phyloP scores from a whole-genome alignment of 768 basidiomycete species.

The Leccinum ochraceum region DNA sequence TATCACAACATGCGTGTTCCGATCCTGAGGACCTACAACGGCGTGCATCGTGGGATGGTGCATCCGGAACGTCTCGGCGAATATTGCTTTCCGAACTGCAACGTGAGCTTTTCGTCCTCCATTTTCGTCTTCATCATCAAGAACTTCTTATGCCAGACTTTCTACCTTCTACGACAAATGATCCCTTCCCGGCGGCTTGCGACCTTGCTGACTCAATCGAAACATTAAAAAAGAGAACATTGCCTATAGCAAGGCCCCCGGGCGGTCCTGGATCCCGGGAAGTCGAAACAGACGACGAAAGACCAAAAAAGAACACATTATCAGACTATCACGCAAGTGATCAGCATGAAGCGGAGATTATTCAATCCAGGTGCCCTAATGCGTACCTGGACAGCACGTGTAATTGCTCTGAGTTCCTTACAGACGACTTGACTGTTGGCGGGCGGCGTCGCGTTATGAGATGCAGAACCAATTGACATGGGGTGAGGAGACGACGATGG shows the following conservation, averaged over 20 bases:
- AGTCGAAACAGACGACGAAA: too few species aligned
- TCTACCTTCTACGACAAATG: conserved; percentile 90
- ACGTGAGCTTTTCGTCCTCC: conserved; percentile 47
- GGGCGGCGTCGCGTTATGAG: conserved; percentile 23
- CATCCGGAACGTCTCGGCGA: conserved; percentile 70
- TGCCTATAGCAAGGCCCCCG: too few species aligned
- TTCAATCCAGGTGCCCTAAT: too few species aligned
- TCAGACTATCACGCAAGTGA: too few species aligned
- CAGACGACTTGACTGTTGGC: conserved; percentile 20
- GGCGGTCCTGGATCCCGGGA: too few species aligned
- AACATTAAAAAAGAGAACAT: too few species aligned
- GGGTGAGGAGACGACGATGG: conserved; percentile 9
- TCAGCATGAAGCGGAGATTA: too few species aligned
- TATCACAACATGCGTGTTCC: too few species aligned
- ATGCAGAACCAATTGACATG: conserved; percentile 19
- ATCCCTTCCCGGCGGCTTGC: conserved; percentile 61
- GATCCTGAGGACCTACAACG: conserved; percentile 80
- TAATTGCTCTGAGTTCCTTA: conserved; percentile 2
- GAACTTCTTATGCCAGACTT: conserved; percentile 52
- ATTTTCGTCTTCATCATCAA: background rate
- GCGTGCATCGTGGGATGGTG: conserved; percentile 89
- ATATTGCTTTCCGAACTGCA: conserved; percentile 75
- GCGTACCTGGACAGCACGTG: too few species aligned
- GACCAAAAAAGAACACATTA: too few species aligned
- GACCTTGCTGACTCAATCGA: too few species aligned